Percentiles rank a stretch among this genome's conserved stretches.
Conservation (phyloP, 2,329 filamentous ascomycete genomes). For the Pezicula carpinea region DNA sequence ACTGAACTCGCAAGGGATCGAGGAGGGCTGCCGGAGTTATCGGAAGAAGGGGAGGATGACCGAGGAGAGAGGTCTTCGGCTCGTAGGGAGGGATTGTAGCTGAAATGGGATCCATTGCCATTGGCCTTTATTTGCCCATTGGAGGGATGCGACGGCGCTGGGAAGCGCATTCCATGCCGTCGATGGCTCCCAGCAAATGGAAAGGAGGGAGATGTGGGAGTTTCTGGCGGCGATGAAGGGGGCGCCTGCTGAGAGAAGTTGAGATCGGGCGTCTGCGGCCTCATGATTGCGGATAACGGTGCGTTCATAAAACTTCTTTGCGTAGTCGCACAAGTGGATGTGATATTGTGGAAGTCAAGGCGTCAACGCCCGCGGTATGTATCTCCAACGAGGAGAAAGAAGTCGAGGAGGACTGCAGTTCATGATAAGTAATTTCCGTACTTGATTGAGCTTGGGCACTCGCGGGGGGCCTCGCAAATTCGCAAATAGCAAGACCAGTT, state of each 20-base stretch:
- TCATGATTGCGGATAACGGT: slow-evolving; percentile 26
- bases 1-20: slow-evolving; percentile 21
- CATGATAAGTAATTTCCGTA: slow-evolving; percentile 23
- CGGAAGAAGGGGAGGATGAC: slow-evolving; percentile 30
- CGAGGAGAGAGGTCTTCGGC: slow-evolving; percentile 36
- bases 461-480: slow-evolving; percentile 20
- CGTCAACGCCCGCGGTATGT: slow-evolving; percentile 26
- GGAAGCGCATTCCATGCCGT: slow-evolving; percentile 19
- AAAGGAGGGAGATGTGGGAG: slow-evolving; percentile 34
- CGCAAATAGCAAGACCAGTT: slow-evolving; percentile 3
- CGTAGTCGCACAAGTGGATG: slow-evolving; percentile 4
- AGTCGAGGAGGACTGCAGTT: slow-evolving; percentile 28
- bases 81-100: slow-evolving; percentile 28
- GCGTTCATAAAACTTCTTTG: slow-evolving; percentile 4
- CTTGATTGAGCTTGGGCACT: slow-evolving; percentile 13
- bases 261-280: slow-evolving; percentile 39
- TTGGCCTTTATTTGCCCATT: slow-evolving; percentile 38
- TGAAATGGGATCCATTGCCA: slow-evolving; percentile 29
- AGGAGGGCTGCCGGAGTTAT: slow-evolving; percentile 21
- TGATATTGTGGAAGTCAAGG: slow-evolving; percentile 22
- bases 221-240: slow-evolving; percentile 44
- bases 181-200: slow-evolving; percentile 26
- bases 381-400: slow-evolving; percentile 30
- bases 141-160: slow-evolving; percentile 24
- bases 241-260: slow-evolving; percentile 32